Base-by-base conservation (phyloP, 2,329 filamentous ascomycete species). In the Sclerotinia nivalis region DNA sequence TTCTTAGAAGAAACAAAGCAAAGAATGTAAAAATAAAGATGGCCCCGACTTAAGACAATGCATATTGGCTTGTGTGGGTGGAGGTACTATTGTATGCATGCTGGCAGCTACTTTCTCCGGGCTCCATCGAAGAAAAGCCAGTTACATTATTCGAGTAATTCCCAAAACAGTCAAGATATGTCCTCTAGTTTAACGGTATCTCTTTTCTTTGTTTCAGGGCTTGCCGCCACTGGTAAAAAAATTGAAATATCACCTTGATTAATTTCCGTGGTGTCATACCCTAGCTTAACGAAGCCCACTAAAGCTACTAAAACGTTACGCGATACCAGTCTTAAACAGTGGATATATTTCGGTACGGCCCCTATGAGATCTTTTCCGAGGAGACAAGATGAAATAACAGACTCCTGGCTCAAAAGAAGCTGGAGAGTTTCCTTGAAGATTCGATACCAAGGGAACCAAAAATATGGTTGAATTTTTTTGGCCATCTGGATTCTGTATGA, bases 11-110 rank as follows among this genome's bases (percentile, higher is more conserved):
- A 34, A 37, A 5, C 15, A 9, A 34, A 22, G n/a, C 47, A 40
- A 54, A 50, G 22, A 40, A 43, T 65, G 34, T 52, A 52, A 15
- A 65, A 40, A 20, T 22, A 4, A 40, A 65, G 31, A 52, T 40
- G 9, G 10, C n/a, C 40, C 61, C 25, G 31, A 28, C 31, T 37
- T 40, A 25, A 25, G 31, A 64, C 22, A 20, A 40, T 64, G 22
- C 22, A 28, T 22, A 25, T 40, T 64, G 31, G 31, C 47, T 52
- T 12, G 47, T 28, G 61, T 31, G 40, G 9, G 47, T 22, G 61
- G 61, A 64, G 61, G 47, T 40, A 4, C 47, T 28, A 50, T 65
- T 65, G 52, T 52, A 52, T 65, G n/a, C 61, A 65, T 40, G 34
- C n/a, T 52, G n/a, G 34, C 15, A 52, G 20, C 47, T 65, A 28